phyloP scores from a whole-genome alignment of 2,329 filamentous ascomycete species.

The Zopfia rhizophila region DNA sequence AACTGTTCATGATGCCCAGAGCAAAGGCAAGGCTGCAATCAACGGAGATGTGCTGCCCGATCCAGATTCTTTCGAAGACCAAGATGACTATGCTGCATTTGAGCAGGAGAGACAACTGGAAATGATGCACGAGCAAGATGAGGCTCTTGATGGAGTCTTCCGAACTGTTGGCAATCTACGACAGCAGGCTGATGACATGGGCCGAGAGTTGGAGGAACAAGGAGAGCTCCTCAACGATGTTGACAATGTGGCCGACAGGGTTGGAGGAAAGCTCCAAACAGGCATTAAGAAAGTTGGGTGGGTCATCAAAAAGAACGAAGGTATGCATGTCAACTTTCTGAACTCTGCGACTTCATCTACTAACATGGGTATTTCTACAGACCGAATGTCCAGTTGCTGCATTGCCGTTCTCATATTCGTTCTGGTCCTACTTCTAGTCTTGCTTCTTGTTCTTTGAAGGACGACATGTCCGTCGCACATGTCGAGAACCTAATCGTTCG shows the following conservation, averaged over 20 bases:
- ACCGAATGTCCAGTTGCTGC: conserved; percentile 84
- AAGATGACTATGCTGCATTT: conserved; percentile 78
- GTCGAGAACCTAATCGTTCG: no score
- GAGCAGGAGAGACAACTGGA: conserved; percentile 91
- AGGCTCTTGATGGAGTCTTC: conserved; percentile 91
- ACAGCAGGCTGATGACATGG: conserved; percentile 94
- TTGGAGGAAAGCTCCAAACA: conserved; percentile 84
- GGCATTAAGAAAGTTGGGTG: conserved; percentile 87
- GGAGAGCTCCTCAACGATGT: conserved; percentile 86
- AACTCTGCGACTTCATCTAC: conserved; percentile 18
- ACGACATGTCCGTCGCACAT: no score
- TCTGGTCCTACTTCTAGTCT: conserved; percentile 83
- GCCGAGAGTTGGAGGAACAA: conserved; percentile 95
- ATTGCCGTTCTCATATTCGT: conserved; percentile 90
- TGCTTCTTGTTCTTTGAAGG: conserved; percentile 74
- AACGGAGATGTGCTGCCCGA: conserved; percentile 66
- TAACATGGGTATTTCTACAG: conserved; percentile 55
- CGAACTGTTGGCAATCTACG: conserved; percentile 90
- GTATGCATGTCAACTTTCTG: conserved; percentile 62
- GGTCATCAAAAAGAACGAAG: conserved; percentile 91
- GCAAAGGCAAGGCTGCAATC: conserved; percentile 49
- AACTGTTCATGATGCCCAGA: conserved; percentile 58
- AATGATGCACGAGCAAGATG: conserved; percentile 95
- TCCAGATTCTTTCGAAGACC: conserved; percentile 67
- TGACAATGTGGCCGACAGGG: conserved; percentile 84